phyloP scores from a whole-genome alignment of 1,284 basidiomycete genomes.

The Stereum hirsutum region DNA sequence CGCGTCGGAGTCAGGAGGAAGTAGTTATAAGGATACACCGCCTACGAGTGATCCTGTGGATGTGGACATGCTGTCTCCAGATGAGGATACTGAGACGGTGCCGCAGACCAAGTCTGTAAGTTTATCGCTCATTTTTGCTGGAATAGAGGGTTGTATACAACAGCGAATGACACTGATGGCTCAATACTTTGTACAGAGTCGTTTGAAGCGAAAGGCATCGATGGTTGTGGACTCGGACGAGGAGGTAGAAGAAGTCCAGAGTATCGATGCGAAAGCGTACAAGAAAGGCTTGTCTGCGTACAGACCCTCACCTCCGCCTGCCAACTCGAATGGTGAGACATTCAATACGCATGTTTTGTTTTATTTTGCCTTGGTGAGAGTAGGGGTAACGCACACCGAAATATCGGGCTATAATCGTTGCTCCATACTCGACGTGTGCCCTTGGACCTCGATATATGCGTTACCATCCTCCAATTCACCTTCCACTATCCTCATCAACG shows the following conservation, averaged over 20 bases:
- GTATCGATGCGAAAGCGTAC: conserved; percentile 11
- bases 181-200: conserved; percentile 13
- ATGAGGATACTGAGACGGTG: conserved; percentile 17
- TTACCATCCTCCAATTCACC: too few species aligned
- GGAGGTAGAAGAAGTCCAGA: conserved; percentile 26
- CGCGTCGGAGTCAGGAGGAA: conserved; percentile 36
- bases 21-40: conserved; percentile 45
- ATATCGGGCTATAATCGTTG: not conserved
- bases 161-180: not conserved
- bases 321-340: conserved; percentile 2
- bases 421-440: too few species aligned
- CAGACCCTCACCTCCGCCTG: conserved; percentile 15
- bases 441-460: too few species aligned
- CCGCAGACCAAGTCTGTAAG: conserved; percentile 23
- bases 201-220: conserved; percentile 64
- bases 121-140: not conserved
- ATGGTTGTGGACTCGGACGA: conserved; percentile 62
- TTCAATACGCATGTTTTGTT: not conserved
- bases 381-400: too few species aligned
- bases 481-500: too few species aligned
- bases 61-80: conserved; percentile 56
- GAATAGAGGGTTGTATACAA: too few species aligned
- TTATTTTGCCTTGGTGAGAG: not conserved
- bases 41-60: conserved; percentile 71
- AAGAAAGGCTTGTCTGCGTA: conserved; percentile 17